These are phyloP conservation scores for Phytophthora colocasiae DNA, from an alignment of 352 stramenopile species.

Conservation along the genomic window DNA sequence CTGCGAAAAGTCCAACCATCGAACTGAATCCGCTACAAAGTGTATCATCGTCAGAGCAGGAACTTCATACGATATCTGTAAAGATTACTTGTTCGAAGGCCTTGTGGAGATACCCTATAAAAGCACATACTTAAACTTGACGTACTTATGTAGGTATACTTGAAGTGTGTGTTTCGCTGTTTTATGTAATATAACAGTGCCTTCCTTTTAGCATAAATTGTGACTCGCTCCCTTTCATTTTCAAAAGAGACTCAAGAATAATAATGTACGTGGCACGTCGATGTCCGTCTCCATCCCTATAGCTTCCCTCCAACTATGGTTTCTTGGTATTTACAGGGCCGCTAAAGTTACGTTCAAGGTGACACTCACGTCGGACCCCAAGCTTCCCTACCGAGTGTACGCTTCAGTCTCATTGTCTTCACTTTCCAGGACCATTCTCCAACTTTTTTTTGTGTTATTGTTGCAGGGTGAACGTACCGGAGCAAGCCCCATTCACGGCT, in stretches of 20 bases:
- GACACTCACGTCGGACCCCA: conserved; percentile 88
- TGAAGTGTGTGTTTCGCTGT: background rate
- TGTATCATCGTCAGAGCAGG: background rate
- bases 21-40: background rate
- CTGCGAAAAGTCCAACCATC: conserved; percentile 14
- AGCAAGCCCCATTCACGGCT: conserved; percentile 83
- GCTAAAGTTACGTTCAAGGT: conserved; percentile 90
- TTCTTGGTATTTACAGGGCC: conserved; percentile 37
- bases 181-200: conserved; percentile 10
- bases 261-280: conserved; percentile 24
- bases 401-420: conserved; percentile 12
- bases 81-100: too few relatives aligned
- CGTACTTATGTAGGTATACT: background rate
- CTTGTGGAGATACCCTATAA: too few relatives aligned
- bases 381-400: conserved; percentile 83
- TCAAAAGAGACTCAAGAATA: background rate
- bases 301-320: conserved; percentile 3
- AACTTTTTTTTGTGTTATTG: conserved; percentile 3
- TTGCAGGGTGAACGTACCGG: conserved; percentile 76
- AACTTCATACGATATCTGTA: too few relatives aligned
- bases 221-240: conserved; percentile 21
- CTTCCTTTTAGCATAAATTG: conserved; percentile 3
- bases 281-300: background rate
- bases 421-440: background rate
- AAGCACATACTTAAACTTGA: background rate